Conservation (phyloP, 805 yeast species). For the Yamadazyma tumulicola region DNA sequence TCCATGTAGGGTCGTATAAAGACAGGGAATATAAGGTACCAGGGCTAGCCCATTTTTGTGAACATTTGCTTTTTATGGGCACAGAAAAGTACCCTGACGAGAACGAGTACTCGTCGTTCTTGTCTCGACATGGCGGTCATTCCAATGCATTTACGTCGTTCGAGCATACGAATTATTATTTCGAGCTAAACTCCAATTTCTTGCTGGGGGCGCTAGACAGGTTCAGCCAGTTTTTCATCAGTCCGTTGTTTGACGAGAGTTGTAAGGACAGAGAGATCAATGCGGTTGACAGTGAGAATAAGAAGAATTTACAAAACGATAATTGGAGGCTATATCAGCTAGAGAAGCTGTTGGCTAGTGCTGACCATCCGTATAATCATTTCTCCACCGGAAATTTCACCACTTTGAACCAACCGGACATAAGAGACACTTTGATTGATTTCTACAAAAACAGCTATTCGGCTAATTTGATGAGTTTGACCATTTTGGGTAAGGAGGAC, state of each 20-base stretch:
- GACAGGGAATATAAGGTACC: conserved; percentile 58
- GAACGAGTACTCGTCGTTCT: conserved; percentile 67
- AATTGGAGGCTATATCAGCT: conserved; percentile 85
- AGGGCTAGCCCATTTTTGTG: conserved; percentile 75
- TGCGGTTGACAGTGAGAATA: conserved; percentile 95
- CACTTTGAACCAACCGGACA: conserved; percentile 71
- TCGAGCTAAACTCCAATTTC: conserved; percentile 74
- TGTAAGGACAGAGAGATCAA: conserved; percentile 89
- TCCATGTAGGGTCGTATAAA: conserved; percentile 70
- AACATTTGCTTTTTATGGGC: conserved; percentile 72
- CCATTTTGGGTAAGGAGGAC: conserved; percentile 77
- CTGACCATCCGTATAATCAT: conserved; percentile 77
- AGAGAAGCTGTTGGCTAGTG: conserved; percentile 70
- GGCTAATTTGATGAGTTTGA: conserved; percentile 84
- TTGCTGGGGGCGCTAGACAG: conserved; percentile 88
- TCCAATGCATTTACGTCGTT: conserved; percentile 92
- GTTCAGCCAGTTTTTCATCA: conserved; percentile 86
- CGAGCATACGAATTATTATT: conserved; percentile 85
- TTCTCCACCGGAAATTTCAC: conserved; percentile 85
- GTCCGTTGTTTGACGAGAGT: conserved; percentile 68
- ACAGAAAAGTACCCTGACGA: conserved; percentile 73
- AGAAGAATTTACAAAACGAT: conserved; percentile 88
- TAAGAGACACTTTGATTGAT: conserved; percentile 74
- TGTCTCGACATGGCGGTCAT: conserved; percentile 81
- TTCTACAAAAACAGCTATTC: conserved; percentile 75